Evolutionary conservation across 495 filamentous ascomycete species (phyloP).

Genomic region (Parathielavia appendiculata): DNA sequence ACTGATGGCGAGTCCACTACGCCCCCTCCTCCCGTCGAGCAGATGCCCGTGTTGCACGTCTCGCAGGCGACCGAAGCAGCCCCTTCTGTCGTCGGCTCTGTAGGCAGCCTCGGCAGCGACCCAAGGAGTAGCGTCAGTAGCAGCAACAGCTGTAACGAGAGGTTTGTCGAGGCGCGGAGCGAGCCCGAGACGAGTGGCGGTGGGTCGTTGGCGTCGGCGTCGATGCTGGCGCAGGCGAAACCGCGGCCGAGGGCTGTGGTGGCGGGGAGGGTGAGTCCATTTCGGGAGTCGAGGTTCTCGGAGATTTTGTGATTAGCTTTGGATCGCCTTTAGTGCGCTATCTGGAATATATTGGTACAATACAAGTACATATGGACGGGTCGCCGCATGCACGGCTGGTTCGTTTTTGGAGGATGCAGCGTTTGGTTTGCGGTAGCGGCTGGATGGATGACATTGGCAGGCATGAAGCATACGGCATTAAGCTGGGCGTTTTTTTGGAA

Average conservation of each 20-base stretch:
- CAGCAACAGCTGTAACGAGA: constrained; percentile 12
- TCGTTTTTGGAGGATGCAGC: no score
- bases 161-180: constrained; percentile 24
- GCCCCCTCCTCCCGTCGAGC: background rate
- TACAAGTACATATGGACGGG: no score
- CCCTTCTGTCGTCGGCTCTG: constrained; percentile 18
- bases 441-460: no score
- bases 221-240: constrained; percentile 18
- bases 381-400: no score
- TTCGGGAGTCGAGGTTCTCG: constrained; percentile 38
- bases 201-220: constrained; percentile 11
- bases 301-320: constrained; percentile 32
- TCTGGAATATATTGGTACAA: no score
- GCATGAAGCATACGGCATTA: no score
- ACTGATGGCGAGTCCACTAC: no score
- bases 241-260: constrained; percentile 5
- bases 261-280: constrained; percentile 37
- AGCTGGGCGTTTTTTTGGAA: no score
- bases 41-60: background rate
- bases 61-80: constrained; percentile 10
- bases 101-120: constrained; percentile 10
- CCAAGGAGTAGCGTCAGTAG: background rate
- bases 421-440: no score
- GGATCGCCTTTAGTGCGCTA: no score
- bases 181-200: constrained; percentile 7